A percentile compares a stretch with the other conserved stretches of the same genome.
Evolutionary conservation across 371 early-diverging fungal genomes (phyloP).

Genomic region (Lichtheimia ornata): DNA sequence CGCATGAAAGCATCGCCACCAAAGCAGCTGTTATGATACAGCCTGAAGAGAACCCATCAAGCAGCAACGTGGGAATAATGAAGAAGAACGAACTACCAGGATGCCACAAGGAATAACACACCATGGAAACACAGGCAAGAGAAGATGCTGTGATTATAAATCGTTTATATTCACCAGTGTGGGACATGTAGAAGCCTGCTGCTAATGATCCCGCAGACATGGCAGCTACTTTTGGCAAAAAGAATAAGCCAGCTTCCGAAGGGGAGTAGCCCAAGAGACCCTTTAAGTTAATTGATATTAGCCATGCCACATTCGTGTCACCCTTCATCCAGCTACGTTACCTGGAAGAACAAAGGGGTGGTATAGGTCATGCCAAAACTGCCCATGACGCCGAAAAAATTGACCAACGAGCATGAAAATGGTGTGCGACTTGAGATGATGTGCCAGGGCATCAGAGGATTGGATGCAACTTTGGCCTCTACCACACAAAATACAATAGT

Average conservation of each 20-base stretch:
- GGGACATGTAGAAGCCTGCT: slow-evolving; percentile 47
- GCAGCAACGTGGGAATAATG: slow-evolving; percentile 23
- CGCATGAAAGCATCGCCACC: slow-evolving; percentile 51
- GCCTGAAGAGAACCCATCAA: slow-evolving; percentile 51
- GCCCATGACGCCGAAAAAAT: slow-evolving; percentile 38
- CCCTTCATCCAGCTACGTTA: not conserved
- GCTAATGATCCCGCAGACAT: slow-evolving; percentile 39
- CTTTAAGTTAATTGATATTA: no score
- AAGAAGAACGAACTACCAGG: slow-evolving; percentile 18
- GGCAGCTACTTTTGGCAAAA: slow-evolving; percentile 36
- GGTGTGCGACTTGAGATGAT: slow-evolving; percentile 44
- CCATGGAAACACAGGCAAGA: slow-evolving; percentile 21
- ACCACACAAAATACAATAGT: slow-evolving; percentile 51
- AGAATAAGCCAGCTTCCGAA: slow-evolving; percentile 41
- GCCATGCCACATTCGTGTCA: no score
- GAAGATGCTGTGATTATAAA: slow-evolving; percentile 26
- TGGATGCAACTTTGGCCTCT: slow-evolving; percentile 59
- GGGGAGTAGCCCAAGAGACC: slow-evolving; percentile 36
- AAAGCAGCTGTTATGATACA: slow-evolving; percentile 45
- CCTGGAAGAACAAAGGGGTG: slow-evolving; percentile 44
- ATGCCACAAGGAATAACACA: slow-evolving; percentile 27
- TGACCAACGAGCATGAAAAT: slow-evolving; percentile 34
- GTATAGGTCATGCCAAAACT: slow-evolving; percentile 33
- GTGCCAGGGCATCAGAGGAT: slow-evolving; percentile 62
- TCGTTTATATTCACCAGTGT: slow-evolving; percentile 40